Conservation (phyloP, 176 grass and related monocot species). For the Carex scoparia region DNA sequence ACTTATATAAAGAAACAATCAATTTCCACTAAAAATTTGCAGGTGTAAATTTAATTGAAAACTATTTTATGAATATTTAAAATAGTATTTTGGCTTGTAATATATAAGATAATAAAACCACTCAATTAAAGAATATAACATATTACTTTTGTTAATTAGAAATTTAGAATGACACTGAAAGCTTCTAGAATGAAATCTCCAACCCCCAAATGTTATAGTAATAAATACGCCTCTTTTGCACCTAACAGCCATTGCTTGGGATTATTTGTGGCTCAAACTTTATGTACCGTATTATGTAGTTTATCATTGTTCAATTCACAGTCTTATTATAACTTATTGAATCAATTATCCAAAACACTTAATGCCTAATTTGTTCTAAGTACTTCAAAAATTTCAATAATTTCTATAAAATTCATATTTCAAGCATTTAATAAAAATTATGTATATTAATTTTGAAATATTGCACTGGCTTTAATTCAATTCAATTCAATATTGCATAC, state of each 20-base stretch:
- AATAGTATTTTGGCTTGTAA: no score
- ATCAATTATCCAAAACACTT: neutral
- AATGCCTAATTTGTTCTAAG: neutral
- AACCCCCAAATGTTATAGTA: neutral
- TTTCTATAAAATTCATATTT: neutral
- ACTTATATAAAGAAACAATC: no score
- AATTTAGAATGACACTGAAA: neutral
- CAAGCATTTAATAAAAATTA: neutral
- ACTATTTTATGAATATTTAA: no score
- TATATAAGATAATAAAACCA: neutral
- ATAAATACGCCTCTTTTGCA: neutral
- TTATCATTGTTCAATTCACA: neutral
- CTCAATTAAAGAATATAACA: neutral
- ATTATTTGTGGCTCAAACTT: neutral
- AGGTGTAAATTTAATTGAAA: no score
- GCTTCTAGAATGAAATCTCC: conserved; percentile 6
- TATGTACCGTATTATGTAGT: neutral
- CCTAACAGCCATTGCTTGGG: neutral
- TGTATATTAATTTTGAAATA: neutral
- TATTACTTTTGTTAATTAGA: neutral
- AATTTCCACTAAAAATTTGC: no score
- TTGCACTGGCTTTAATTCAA: neutral
- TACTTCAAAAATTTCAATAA: neutral
- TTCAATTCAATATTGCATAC: neutral
- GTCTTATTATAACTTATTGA: neutral